Conservation (phyloP, 192 early-diverging fungal species). For the Backusella parvicylindrica region DNA sequence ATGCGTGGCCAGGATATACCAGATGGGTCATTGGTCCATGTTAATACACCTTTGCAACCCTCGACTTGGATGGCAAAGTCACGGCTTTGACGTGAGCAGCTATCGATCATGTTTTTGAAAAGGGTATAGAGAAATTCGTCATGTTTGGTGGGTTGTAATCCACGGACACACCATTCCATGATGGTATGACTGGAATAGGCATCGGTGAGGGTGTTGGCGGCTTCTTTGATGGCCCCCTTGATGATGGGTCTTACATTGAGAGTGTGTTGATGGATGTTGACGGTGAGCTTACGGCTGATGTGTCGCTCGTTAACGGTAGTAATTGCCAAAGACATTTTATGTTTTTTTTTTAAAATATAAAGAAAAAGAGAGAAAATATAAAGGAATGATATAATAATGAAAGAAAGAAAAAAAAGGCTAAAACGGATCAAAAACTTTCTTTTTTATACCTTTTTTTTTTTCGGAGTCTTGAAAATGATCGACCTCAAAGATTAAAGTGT, state of each 20-base stretch:
- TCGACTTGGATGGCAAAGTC: constrained; percentile 37
- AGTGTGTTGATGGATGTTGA: constrained; percentile 3
- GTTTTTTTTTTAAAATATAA: too few relatives aligned
- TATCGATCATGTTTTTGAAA: constrained; percentile 27
- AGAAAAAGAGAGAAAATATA: background rate
- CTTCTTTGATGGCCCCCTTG: constrained; percentile 35
- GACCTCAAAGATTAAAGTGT: background rate
- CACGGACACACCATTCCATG: constrained; percentile 19
- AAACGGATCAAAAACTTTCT: background rate
- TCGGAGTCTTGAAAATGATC: background rate
- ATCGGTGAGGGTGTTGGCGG: constrained; percentile 21
- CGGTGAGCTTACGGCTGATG: constrained; percentile 25
- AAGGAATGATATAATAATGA: background rate
- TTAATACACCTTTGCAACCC: constrained; percentile 31
- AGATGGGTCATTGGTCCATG: constrained; percentile 20
- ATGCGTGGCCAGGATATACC: constrained; percentile 11
- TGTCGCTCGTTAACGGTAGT: background rate
- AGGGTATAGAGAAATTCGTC: background rate
- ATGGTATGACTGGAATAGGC: constrained; percentile 20
- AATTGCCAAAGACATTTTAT: constrained; percentile 10
- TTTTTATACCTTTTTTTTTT: background rate
- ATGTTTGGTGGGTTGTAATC: background rate
- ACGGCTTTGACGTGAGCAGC: constrained; percentile 18
- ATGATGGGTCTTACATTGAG: constrained; percentile 31
- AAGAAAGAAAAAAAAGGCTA: background rate